Evolutionary conservation across 331 rosid genomes (phyloP).

Genomic region (Cydonia oblonga): DNA sequence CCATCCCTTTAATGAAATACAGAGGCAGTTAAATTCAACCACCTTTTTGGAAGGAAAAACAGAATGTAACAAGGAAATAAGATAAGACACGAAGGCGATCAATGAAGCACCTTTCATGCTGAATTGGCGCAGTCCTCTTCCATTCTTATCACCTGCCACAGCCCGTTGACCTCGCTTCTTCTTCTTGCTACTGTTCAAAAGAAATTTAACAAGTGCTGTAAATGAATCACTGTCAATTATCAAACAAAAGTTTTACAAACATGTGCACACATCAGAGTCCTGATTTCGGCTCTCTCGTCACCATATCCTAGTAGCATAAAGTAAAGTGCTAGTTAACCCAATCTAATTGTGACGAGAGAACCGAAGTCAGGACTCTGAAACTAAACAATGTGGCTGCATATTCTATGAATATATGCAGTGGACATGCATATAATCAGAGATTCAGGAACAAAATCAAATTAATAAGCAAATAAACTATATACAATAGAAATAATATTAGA

Average conservation of each 20-base stretch:
- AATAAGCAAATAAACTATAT: neutral
- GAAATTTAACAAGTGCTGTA: neutral
- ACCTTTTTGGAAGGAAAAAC: neutral
- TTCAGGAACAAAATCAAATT: neutral
- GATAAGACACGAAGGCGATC: neutral
- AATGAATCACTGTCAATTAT: neutral
- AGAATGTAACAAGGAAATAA: slow-evolving; percentile 4
- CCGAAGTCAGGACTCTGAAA: neutral
- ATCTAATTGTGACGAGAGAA: neutral
- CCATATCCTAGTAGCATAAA: neutral
- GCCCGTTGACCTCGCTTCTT: slow-evolving; percentile 92
- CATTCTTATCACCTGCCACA: slow-evolving; percentile 82
- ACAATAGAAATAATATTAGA: neutral
- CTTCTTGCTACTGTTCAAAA: slow-evolving; percentile 53
- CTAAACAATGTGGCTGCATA: neutral
- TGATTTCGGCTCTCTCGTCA: neutral
- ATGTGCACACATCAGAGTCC: neutral
- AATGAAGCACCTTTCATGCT: slow-evolving; percentile 79
- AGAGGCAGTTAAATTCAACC: neutral
- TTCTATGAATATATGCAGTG: neutral
- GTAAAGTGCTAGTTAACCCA: neutral
- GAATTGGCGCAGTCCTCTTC: slow-evolving; percentile 92
- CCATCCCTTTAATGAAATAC: neutral
- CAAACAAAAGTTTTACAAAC: neutral
- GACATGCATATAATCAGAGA: neutral